phyloP scores from a whole-genome alignment of 108 stramenopile genomes.

The Skeletonema costatum region DNA sequence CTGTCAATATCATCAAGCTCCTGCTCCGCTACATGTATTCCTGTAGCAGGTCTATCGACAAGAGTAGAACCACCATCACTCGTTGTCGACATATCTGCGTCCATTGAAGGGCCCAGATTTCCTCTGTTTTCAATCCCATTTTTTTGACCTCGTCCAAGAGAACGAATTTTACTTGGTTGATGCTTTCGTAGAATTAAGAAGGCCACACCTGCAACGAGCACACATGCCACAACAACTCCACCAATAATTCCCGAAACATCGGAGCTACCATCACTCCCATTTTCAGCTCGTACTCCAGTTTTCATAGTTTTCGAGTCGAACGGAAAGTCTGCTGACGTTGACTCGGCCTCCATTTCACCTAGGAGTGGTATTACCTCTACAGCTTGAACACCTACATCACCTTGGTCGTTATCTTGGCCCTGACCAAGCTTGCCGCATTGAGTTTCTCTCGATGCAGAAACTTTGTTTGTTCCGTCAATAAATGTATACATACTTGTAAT shows the following conservation, averaged over 20 bases:
- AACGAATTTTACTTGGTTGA: background rate
- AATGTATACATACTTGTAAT: constrained; percentile 27
- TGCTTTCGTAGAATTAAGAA: background rate
- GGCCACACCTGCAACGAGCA: background rate
- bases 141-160: background rate
- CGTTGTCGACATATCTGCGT: background rate
- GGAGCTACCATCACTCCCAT: background rate
- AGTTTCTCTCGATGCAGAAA: constrained; percentile 29
- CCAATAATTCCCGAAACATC: constrained; percentile 9
- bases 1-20: constrained; percentile 4
- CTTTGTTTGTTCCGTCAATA: constrained; percentile 8
- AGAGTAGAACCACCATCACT: background rate
- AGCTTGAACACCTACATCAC: constrained; percentile 22
- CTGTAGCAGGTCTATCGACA: background rate
- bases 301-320: background rate
- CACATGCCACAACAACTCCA: background rate
- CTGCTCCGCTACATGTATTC: constrained; percentile 13
- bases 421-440: constrained; percentile 31
- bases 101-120: constrained; percentile 4
- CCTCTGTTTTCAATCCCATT: background rate
- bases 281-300: background rate
- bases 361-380: background rate
- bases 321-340: background rate
- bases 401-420: constrained; percentile 21
- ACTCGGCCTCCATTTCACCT: background rate